These are phyloP conservation scores for Wickerhamomyces canadensis DNA, from an alignment of 805 yeast species.

Conservation along the genomic window DNA sequence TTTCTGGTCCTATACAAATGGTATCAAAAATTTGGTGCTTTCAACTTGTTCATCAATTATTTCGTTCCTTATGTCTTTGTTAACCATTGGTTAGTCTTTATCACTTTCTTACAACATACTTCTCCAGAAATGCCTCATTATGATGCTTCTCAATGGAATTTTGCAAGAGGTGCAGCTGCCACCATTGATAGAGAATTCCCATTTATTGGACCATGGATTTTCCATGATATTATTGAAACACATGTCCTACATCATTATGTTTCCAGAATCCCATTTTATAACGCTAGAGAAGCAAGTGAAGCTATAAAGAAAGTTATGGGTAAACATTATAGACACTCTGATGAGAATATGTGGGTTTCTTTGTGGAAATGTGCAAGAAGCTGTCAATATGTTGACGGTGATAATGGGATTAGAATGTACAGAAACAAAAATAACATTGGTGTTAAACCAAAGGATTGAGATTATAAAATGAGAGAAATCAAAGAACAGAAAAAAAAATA, in stretches of 20 bases:
- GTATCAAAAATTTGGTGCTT: conserved; percentile 41
- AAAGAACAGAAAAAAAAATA: too few relatives aligned
- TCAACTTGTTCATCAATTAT: conserved; percentile 50
- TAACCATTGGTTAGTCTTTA: conserved; percentile 62
- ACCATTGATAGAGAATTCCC: conserved; percentile 61
- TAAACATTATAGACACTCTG: conserved; percentile 59
- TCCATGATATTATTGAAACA: conserved; percentile 88
- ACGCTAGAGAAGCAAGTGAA: conserved; percentile 73
- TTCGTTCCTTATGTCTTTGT: conserved; percentile 53
- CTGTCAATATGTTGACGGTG: conserved; percentile 71
- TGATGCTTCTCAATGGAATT: conserved; percentile 50
- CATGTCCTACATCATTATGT: conserved; percentile 84
- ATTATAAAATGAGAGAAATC: too few relatives aligned
- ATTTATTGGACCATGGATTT: conserved; percentile 57
- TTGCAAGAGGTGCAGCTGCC: conserved; percentile 64
- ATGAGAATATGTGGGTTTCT: conserved; percentile 52
- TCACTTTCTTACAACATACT: conserved; percentile 58
- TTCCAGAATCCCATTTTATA: conserved; percentile 82
- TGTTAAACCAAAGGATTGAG: conserved; percentile 24
- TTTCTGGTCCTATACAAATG: conserved; percentile 45
- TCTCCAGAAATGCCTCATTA: conserved; percentile 58
- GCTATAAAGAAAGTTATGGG: conserved; percentile 86
- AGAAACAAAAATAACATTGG: conserved; percentile 51
- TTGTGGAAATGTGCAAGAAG: conserved; percentile 54
- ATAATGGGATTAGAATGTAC: conserved; percentile 59